Evolutionary conservation across 192 early-diverging fungal species (phyloP).

Genomic region (Linnemannia exigua): DNA sequence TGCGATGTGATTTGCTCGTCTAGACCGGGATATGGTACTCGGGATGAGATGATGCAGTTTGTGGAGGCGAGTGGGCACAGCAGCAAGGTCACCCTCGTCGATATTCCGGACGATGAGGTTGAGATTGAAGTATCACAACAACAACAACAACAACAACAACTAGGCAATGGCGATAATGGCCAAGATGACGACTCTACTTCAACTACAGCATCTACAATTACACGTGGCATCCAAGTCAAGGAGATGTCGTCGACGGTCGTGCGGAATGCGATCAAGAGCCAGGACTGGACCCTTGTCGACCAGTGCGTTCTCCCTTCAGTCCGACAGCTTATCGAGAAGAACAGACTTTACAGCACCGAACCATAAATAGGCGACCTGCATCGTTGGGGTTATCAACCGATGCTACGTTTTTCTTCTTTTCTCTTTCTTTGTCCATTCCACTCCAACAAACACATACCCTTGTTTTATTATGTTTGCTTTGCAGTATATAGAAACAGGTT

Average conservation of each 20-base stretch:
- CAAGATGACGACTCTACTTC: too few relatives aligned
- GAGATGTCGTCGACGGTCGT: slow-evolving; percentile 54
- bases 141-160: too few relatives aligned
- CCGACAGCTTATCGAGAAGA: slow-evolving; percentile 28
- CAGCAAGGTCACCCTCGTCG: slow-evolving; percentile 46
- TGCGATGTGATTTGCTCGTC: slow-evolving; percentile 64
- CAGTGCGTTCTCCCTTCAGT: slow-evolving; percentile 33
- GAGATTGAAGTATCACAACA: neutral
- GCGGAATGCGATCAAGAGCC: slow-evolving; percentile 45
- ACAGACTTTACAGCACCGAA: slow-evolving; percentile 21
- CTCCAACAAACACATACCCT: slow-evolving; percentile 1
- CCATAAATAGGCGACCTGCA: neutral
- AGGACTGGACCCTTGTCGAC: slow-evolving; percentile 39
- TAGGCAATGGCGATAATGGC: neutral
- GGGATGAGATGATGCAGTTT: slow-evolving; percentile 55
- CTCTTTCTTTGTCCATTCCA: too few relatives aligned
- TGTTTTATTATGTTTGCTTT: neutral
- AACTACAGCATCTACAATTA: neutral
- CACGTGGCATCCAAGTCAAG: slow-evolving; percentile 23
- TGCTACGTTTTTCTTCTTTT: neutral
- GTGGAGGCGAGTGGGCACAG: slow-evolving; percentile 43
- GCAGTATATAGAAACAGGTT: neutral
- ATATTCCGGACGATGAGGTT: slow-evolving; percentile 28
- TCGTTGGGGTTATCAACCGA: neutral
- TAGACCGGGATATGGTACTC: slow-evolving; percentile 52